A percentile compares a stretch with the other conserved stretches of the same genome.
phyloP scores from a whole-genome alignment of 1,284 basidiomycete genomes.

The Boletus subluridellus region DNA sequence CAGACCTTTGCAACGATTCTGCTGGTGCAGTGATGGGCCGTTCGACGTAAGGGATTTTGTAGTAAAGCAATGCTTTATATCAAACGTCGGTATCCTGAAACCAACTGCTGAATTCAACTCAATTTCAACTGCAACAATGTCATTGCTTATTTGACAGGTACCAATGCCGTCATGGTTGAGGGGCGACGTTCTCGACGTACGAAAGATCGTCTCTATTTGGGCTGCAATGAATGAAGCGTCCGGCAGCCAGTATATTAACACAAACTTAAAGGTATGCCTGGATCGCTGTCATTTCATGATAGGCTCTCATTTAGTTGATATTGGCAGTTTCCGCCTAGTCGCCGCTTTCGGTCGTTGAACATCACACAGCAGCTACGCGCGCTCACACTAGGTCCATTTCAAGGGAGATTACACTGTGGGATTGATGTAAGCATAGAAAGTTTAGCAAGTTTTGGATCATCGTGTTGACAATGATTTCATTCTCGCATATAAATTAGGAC shows the following conservation, averaged over 20 bases:
- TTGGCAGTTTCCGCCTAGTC: conserved; percentile 15
- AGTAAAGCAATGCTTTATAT: conserved; percentile 84
- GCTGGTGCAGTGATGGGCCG: conserved; percentile 78
- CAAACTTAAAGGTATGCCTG: conserved; percentile 20
- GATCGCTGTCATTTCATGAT: conserved; percentile 2
- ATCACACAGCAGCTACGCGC: conserved; percentile 60
- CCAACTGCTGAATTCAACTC: conserved; percentile 35
- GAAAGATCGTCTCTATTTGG: conserved; percentile 54
- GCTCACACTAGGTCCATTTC: conserved; percentile 61
- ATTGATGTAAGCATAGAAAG: conserved; percentile 67
- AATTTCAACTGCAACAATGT: conserved; percentile 20
- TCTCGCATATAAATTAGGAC: conserved; percentile 52
- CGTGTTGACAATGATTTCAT: conserved; percentile 12
- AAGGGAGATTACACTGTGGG: conserved; percentile 82
- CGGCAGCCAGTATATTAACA: conserved; percentile 26
- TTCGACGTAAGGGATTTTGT: conserved; percentile 84
- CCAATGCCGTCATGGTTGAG: conserved; percentile 66
- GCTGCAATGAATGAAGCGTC: conserved; percentile 22
- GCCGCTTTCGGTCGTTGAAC: conserved; percentile 46
- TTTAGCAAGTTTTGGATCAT: conserved; percentile 12
- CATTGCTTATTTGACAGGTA: conserved; percentile 43
- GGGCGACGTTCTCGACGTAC: conserved; percentile 68
- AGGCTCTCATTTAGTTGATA: conserved; percentile 19
- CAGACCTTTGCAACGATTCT: conserved; percentile 56
- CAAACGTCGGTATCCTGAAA: conserved; percentile 49